A percentile compares a stretch with the other conserved stretches of the same genome.
These are phyloP conservation scores for Trametes sanguinea DNA, from an alignment of 768 basidiomycete species.

Conservation along the genomic window DNA sequence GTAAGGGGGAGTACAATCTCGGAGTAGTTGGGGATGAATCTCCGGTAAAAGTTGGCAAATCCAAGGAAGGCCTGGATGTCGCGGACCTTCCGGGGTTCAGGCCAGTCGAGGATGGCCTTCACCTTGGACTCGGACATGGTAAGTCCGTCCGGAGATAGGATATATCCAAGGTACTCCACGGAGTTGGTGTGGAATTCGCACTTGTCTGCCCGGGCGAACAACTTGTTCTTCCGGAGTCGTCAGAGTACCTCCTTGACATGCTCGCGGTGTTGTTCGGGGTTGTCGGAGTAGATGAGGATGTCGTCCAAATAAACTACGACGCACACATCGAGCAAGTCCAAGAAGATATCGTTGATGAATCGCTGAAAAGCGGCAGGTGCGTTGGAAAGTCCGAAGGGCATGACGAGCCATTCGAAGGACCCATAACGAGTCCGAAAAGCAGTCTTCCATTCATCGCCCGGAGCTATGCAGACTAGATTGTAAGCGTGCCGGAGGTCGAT, in stretches of 20 bases:
- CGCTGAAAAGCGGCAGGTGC: no score
- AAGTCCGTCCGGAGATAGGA: no score
- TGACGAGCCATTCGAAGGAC: no score
- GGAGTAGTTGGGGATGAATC: slow-evolving; percentile 40
- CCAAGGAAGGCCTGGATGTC: slow-evolving; percentile 38
- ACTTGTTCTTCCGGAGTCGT: slow-evolving; percentile 32
- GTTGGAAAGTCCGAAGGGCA: no score
- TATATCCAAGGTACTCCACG: slow-evolving; percentile 48
- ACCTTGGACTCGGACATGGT: slow-evolving; percentile 46
- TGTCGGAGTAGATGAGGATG: slow-evolving; percentile 21
- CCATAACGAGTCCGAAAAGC: no score
- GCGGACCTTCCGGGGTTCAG: slow-evolving; percentile 26
- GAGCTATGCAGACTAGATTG: no score
- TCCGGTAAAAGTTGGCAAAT: slow-evolving; percentile 37
- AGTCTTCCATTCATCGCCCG: no score
- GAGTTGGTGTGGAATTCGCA: slow-evolving; percentile 39
- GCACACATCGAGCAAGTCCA: slow-evolving; percentile 19
- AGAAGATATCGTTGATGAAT: slow-evolving; percentile 7
- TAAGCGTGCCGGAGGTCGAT: no score
- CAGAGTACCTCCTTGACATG: slow-evolving; percentile 25
- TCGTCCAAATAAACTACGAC: slow-evolving; percentile 20
- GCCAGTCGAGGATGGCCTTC: slow-evolving; percentile 35
- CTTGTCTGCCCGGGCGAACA: slow-evolving; percentile 36
- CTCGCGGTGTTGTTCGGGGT: slow-evolving; percentile 21
- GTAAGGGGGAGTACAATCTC: slow-evolving; percentile 36